Percentiles rank a stretch among this genome's conserved stretches.
Evolutionary conservation across 495 filamentous ascomycete genomes (phyloP).

Genomic region (Recurvomyces mirabilis): DNA sequence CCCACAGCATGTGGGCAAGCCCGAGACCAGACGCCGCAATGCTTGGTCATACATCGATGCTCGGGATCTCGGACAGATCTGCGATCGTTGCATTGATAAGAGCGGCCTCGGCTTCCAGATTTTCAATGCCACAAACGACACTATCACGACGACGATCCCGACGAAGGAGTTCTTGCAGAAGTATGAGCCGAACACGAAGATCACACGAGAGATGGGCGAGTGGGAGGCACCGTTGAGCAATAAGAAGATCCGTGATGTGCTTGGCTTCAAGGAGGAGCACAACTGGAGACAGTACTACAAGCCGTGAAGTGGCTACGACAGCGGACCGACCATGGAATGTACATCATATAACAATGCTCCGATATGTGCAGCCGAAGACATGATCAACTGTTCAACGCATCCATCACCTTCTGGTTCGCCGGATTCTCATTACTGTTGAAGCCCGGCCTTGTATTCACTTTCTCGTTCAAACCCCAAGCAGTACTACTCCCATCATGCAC

Average conservation of each 20-base stretch:
- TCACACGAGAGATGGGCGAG: constrained; percentile 43
- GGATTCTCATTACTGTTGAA: constrained; percentile 10
- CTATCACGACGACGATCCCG: constrained; percentile 39
- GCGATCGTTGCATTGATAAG: constrained; percentile 38
- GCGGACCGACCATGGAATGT: too few species aligned
- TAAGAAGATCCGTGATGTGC: constrained; percentile 44
- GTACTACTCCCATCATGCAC: constrained; percentile 26
- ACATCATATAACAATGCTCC: too few species aligned
- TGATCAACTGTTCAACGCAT: neutral
- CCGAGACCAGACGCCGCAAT: constrained; percentile 40
- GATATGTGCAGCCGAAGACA: too few species aligned
- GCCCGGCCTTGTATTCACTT: constrained; percentile 7
- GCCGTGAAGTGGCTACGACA: constrained; percentile 1
- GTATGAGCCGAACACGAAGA: constrained; percentile 34
- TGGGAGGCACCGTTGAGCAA: constrained; percentile 49
- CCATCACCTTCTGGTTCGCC: neutral
- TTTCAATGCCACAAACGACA: constrained; percentile 52
- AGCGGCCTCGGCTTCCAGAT: constrained; percentile 47
- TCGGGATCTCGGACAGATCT: constrained; percentile 48
- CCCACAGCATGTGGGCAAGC: constrained; percentile 37
- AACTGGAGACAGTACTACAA: constrained; percentile 38
- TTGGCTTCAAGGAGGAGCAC: constrained; percentile 48
- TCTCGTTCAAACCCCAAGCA: constrained; percentile 16
- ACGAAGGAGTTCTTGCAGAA: constrained; percentile 41
- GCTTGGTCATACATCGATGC: constrained; percentile 54